A percentile compares a stretch with the other conserved stretches of the same genome.
These are phyloP conservation scores for Colletotrichum magnum DNA, from an alignment of 2,329 filamentous ascomycete genomes.

Conservation along the genomic window DNA sequence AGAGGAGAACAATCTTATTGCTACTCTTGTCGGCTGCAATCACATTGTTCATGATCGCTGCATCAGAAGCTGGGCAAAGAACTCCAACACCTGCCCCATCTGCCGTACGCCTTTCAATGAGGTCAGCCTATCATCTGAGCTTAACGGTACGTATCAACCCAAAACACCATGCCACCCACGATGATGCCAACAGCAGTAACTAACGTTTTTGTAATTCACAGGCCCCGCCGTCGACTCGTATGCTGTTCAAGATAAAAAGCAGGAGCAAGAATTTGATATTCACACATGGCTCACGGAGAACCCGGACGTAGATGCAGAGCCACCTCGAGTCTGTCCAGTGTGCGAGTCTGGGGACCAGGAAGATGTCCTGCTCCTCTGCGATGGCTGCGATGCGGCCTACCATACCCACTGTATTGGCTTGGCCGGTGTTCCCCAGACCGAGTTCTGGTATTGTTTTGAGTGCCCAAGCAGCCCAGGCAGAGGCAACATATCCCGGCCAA, in stretches of 20 bases:
- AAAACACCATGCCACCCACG: slow-evolving; percentile 7
- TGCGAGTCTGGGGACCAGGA: slow-evolving; percentile 87
- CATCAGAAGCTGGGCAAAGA: slow-evolving; percentile 93
- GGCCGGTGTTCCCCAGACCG: slow-evolving; percentile 79
- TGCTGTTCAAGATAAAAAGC: slow-evolving; percentile 84
- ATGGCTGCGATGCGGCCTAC: slow-evolving; percentile 89
- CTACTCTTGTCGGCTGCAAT: slow-evolving; percentile 81
- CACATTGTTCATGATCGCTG: slow-evolving; percentile 95
- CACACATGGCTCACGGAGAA: slow-evolving; percentile 79
- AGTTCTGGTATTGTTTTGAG: slow-evolving; percentile 89
- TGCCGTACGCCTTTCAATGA: slow-evolving; percentile 93
- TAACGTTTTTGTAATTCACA: slow-evolving; percentile 49
- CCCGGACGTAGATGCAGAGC: slow-evolving; percentile 75
- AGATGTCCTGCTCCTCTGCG: slow-evolving; percentile 89
- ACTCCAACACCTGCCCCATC: slow-evolving; percentile 98
- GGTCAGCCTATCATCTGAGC: slow-evolving; percentile 84
- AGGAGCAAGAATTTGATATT: slow-evolving; percentile 91
- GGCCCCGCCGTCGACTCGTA: slow-evolving; percentile 71
- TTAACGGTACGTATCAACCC: slow-evolving; percentile 39
- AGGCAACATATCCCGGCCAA: slow-evolving; percentile 23
- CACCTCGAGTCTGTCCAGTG: slow-evolving; percentile 89
- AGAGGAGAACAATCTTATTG: slow-evolving; percentile 61
- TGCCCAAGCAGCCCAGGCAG: slow-evolving; percentile 68
- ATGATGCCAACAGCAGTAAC: slow-evolving; percentile 30
- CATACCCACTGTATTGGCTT: slow-evolving; percentile 94